phyloP scores from a whole-genome alignment of 176 grass and related monocot genomes.

The Elaeis guineensis region DNA sequence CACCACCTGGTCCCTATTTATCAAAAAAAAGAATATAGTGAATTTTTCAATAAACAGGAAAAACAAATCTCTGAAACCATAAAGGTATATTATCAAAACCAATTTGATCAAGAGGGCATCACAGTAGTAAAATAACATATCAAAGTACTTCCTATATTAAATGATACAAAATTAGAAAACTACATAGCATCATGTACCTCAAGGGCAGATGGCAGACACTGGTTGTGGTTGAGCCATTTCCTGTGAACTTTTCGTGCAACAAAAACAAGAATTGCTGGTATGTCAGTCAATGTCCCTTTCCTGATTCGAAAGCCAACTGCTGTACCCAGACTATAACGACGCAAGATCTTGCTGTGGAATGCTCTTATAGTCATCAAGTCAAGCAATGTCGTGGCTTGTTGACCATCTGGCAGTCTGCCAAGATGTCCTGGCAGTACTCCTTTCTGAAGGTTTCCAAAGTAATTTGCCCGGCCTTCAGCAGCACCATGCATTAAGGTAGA shows the following conservation, averaged over 20 bases:
- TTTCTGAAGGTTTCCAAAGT: conserved; percentile 97
- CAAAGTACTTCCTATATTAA: too few species aligned
- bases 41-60: conserved; percentile 5
- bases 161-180: too few species aligned
- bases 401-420: conserved; percentile 56
- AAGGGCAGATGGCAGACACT: conserved; percentile 82
- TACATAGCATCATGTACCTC: conserved; percentile 32
- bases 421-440: conserved; percentile 69
- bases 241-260: conserved; percentile 90
- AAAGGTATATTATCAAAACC: too few species aligned
- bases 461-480: conserved; percentile 92
- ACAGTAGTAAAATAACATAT: too few species aligned
- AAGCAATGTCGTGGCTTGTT: conserved; percentile 91
- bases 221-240: conserved; percentile 66
- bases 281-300: conserved; percentile 70
- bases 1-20: conserved; percentile 88
- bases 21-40: conserved; percentile 12
- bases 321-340: conserved; percentile 77
- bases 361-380: conserved; percentile 98
- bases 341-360: conserved; percentile 94
- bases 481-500: conserved; percentile 77
- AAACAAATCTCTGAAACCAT: too few species aligned
- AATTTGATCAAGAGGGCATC: too few species aligned
- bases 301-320: conserved; percentile 91
- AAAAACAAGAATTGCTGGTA: conserved; percentile 86